Evolutionary conservation across 116 monocot genomes (phyloP).

Genomic region (Trichopus zeylanicus): DNA sequence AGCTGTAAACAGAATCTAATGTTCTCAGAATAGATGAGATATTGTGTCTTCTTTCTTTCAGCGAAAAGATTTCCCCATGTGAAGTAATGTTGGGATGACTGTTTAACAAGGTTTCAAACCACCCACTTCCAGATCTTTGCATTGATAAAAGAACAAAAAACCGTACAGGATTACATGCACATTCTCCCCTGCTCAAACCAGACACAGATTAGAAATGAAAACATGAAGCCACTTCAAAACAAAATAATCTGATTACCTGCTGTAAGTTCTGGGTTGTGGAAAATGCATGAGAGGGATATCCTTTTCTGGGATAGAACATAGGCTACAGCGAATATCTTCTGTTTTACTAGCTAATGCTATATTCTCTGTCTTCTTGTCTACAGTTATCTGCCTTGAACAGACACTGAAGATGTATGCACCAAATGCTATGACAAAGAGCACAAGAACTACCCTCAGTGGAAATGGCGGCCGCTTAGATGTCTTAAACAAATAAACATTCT

Average conservation of each 20-base stretch:
- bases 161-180: slow-evolving; percentile 56
- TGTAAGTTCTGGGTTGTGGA: slow-evolving; percentile 38
- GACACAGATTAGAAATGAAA: slow-evolving; percentile 3
- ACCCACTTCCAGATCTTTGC: slow-evolving; percentile 85
- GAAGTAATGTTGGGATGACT: slow-evolving; percentile 67
- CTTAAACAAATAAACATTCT: slow-evolving; percentile 35
- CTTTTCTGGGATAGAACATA: slow-evolving; percentile 8
- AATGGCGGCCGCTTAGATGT: slow-evolving; percentile 19
- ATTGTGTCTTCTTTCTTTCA: slow-evolving; percentile 50
- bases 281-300: slow-evolving; percentile 26
- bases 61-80: slow-evolving; percentile 72
- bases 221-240: not conserved
- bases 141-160: slow-evolving; percentile 63
- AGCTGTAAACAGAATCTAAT: slow-evolving; percentile 55
- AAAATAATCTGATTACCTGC: slow-evolving; percentile 17
- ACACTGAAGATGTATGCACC: slow-evolving; percentile 25
- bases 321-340: slow-evolving; percentile 10
- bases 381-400: slow-evolving; percentile 31
- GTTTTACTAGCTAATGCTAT: slow-evolving; percentile 2
- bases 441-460: slow-evolving; percentile 32
- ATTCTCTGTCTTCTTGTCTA: slow-evolving; percentile 10
- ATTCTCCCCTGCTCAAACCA: slow-evolving; percentile 41
- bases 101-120: slow-evolving; percentile 81
- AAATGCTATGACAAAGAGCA: slow-evolving; percentile 28
- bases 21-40: slow-evolving; percentile 30